Percentiles rank a stretch among this genome's conserved stretches.
phyloP scores from a whole-genome alignment of 345 rosid genomes.

The Ricinus communis region DNA sequence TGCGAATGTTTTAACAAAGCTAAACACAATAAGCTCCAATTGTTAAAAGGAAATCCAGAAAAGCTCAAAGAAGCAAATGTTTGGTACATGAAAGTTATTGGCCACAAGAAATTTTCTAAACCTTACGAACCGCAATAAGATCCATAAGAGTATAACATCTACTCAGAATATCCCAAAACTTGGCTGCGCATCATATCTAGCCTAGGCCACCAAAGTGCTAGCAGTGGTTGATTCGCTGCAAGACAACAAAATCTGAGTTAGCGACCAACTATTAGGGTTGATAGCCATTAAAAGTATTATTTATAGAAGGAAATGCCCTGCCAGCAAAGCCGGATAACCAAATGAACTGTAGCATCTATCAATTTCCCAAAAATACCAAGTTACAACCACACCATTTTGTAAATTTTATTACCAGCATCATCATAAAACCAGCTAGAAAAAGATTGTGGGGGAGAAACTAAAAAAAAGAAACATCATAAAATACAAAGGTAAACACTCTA shows the following conservation, averaged over 20 bases:
- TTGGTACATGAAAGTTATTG: slow-evolving; percentile 7
- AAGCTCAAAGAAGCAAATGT: not conserved
- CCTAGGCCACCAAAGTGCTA: slow-evolving; percentile 64
- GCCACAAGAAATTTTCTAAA: slow-evolving; percentile 1
- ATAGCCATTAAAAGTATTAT: not conserved
- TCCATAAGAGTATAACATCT: slow-evolving; percentile 6
- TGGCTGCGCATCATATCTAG: slow-evolving; percentile 8
- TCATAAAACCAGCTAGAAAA: too few species aligned
- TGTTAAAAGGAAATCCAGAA: not conserved
- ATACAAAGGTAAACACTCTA: too few species aligned
- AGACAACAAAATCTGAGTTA: slow-evolving; percentile 2
- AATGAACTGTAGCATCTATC: not conserved
- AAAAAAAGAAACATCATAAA: too few species aligned
- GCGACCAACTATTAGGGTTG: not conserved
- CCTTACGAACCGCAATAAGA: not conserved
- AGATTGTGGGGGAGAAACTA: too few species aligned
- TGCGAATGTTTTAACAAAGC: not conserved
- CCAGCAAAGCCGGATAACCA: not conserved
- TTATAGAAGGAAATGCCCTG: not conserved
- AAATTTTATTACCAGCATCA: too few species aligned
- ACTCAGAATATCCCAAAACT: slow-evolving; percentile 9
- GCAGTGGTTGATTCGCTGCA: slow-evolving; percentile 72
- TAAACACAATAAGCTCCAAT: slow-evolving; percentile 1
- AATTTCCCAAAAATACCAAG: too few species aligned
- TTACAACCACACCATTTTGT: too few species aligned